Evolutionary conservation across 1,284 basidiomycete species (phyloP).

Genomic region (Marasmius tenuissimus): DNA sequence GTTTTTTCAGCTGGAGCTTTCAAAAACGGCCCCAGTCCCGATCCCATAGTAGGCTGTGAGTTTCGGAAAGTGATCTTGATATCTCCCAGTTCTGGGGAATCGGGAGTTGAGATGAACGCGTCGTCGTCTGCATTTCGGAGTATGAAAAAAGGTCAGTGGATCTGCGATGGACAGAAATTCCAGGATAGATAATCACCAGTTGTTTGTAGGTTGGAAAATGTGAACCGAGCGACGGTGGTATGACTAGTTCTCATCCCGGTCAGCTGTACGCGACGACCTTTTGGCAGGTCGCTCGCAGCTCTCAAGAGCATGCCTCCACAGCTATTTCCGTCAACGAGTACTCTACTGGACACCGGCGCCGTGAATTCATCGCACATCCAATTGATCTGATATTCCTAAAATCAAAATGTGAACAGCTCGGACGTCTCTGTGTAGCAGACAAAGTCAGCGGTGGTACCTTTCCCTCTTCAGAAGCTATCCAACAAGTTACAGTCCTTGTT

Average conservation of each 20-base stretch:
- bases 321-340: not conserved
- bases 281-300: too few species aligned
- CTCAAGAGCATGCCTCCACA: not conserved
- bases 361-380: not conserved
- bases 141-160: not conserved
- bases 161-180: not conserved
- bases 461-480: slow-evolving; percentile 1
- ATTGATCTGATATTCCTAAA: not conserved
- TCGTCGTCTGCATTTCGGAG: not conserved
- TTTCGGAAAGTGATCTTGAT: not conserved
- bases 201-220: not conserved
- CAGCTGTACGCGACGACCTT: not conserved
- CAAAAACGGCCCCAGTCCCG: not conserved
- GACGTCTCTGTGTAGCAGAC: not conserved
- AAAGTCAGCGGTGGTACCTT: not conserved
- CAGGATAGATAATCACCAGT: too few species aligned
- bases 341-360: not conserved
- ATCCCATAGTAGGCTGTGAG: not conserved
- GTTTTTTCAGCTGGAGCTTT: not conserved
- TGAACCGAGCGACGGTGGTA: not conserved
- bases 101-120: not conserved
- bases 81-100: not conserved
- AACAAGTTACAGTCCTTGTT: not conserved
- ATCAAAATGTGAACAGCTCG: not conserved
- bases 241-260: not conserved